Conservation (phyloP, 2,329 filamentous ascomycete genomes). For the Passalora sequoiae region DNA sequence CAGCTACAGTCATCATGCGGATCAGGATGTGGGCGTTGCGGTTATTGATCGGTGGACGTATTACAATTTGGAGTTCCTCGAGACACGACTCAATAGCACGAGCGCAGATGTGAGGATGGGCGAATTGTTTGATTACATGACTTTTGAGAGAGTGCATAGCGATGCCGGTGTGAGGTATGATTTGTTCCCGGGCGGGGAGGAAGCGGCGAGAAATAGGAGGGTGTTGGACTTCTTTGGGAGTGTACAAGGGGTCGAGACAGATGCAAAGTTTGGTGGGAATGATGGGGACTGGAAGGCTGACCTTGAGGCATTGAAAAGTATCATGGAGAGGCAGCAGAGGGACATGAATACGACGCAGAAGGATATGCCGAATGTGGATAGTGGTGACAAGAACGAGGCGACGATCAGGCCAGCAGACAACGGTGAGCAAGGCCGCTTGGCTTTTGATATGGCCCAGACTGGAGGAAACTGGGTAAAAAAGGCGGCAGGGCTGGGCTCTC, state of each 20-base stretch:
- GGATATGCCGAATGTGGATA: not conserved
- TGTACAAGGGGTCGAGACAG: conserved; percentile 89
- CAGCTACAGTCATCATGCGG: conserved; percentile 94
- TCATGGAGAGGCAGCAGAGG: conserved; percentile 51
- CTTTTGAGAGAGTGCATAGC: conserved; percentile 89
- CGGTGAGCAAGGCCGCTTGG: conserved; percentile 4
- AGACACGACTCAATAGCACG: conserved; percentile 79
- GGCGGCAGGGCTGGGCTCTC: conserved; percentile 36
- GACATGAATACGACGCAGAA: conserved; percentile 12
- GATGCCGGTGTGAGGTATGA: conserved; percentile 91
- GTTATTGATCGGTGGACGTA: conserved; percentile 99
- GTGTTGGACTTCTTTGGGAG: conserved; percentile 98
- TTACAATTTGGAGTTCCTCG: conserved; percentile 95
- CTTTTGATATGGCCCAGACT: conserved; percentile 31
- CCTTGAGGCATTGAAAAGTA: conserved; percentile 18
- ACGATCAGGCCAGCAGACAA: conserved; percentile 7
- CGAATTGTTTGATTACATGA: conserved; percentile 93
- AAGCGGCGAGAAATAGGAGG: conserved; percentile 68
- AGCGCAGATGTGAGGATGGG: conserved; percentile 85
- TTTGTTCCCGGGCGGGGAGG: conserved; percentile 80
- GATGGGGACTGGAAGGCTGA: conserved; percentile 11
- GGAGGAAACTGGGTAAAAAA: conserved; percentile 40
- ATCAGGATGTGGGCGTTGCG: conserved; percentile 94
- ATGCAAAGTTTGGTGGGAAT: conserved; percentile 32
- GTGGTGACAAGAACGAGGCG: conserved; percentile 6